Conservation (phyloP, 2,329 filamentous ascomycete genomes). For the Aspergillus vadensis region DNA sequence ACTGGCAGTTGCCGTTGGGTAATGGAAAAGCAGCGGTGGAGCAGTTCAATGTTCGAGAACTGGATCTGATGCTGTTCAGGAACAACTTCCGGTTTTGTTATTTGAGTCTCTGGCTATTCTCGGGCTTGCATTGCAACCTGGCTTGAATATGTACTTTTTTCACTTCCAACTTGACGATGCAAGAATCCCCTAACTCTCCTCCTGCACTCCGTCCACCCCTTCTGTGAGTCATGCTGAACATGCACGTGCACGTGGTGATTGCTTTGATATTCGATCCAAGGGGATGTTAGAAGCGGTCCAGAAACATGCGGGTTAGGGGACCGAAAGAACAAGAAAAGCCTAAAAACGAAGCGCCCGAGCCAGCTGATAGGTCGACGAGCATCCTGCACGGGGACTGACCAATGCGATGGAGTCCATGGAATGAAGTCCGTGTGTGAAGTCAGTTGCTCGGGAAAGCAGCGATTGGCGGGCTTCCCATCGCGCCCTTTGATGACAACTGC, state of each 20-base stretch:
- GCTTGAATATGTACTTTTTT: background rate
- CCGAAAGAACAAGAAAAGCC: background rate
- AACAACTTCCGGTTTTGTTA: background rate
- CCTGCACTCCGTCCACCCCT: background rate
- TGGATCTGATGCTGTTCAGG: background rate
- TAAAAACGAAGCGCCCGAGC: background rate
- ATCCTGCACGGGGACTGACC: too few species aligned
- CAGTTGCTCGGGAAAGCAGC: background rate
- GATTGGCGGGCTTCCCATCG: background rate
- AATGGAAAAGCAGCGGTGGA: constrained; percentile 16
- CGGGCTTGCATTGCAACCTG: background rate
- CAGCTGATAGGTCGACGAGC: background rate
- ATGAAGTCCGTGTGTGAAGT: background rate
- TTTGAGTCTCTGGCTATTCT: background rate
- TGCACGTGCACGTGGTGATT: background rate
- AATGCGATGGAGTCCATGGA: background rate
- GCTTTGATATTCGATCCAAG: constrained; percentile 3
- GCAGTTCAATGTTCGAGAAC: background rate
- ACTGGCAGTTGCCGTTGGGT: constrained; percentile 20
- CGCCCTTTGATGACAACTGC: background rate
- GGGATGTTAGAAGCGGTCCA: background rate
- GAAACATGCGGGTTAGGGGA: background rate
- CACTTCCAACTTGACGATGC: background rate
- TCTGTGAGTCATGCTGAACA: constrained; percentile 2
- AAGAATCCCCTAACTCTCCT: too few species aligned